A percentile compares a stretch with the other conserved stretches of the same genome.
Evolutionary conservation across 441 rosid species (phyloP).

Genomic region (Gossypium schwendimanii): DNA sequence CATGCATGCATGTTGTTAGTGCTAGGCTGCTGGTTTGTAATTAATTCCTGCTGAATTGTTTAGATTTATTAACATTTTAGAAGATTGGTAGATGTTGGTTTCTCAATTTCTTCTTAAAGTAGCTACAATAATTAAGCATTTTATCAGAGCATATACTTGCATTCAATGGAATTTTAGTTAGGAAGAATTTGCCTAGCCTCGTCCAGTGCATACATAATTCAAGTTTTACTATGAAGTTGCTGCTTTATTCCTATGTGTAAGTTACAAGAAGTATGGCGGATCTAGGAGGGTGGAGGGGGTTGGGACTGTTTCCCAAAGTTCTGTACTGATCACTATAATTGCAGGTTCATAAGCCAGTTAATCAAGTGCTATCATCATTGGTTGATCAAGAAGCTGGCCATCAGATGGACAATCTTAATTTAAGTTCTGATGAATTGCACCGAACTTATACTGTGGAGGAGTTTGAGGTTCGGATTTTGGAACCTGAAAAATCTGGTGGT

Average conservation of each 20-base stretch:
- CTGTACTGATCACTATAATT: slow-evolving; percentile 20
- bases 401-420: slow-evolving; percentile 77
- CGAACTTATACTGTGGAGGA: slow-evolving; percentile 79
- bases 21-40: not conserved
- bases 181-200: not conserved
- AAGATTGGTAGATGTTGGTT: not conserved
- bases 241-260: not conserved
- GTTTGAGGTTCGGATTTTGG: slow-evolving; percentile 87
- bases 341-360: slow-evolving; percentile 79
- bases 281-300: not conserved
- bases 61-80: not conserved
- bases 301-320: slow-evolving; percentile 12
- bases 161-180: not conserved
- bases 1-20: not conserved
- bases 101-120: not conserved
- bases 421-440: slow-evolving; percentile 73
- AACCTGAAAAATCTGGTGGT: slow-evolving; percentile 82
- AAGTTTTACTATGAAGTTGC: slow-evolving; percentile 4
- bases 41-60: not conserved
- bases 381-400: slow-evolving; percentile 95
- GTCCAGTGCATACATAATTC: not conserved
- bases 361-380: slow-evolving; percentile 86
- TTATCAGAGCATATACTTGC: slow-evolving; percentile 1
- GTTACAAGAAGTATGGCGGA: not conserved
- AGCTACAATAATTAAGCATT: not conserved